These are phyloP conservation scores for Thielaviopsis cerberus DNA, from an alignment of 2,329 filamentous ascomycete genomes.

Conservation along the genomic window DNA sequence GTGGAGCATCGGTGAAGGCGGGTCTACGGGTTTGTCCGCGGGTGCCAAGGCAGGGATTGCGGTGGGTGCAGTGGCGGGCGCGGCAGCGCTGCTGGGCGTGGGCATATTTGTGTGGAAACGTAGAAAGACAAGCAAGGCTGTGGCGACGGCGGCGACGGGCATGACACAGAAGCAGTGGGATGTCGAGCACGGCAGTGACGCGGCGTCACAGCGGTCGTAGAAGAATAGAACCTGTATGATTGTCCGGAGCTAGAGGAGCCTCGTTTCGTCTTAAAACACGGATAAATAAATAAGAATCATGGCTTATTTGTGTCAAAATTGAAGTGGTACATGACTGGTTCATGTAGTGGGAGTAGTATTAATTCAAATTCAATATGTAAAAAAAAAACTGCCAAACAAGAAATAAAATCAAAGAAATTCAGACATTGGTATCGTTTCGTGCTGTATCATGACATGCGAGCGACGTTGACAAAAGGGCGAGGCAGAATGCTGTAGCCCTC, in stretches of 20 bases:
- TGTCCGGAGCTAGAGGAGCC: not conserved
- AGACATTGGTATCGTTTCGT: not conserved
- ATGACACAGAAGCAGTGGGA: constrained; percentile 9
- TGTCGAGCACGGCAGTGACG: constrained; percentile 2
- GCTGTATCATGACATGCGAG: not conserved
- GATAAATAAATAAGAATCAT: not conserved
- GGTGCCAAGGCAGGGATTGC: constrained; percentile 61
- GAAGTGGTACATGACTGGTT: not conserved
- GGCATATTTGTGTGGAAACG: constrained; percentile 34
- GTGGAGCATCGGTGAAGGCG: constrained; percentile 3
- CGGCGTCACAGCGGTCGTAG: constrained; percentile 6
- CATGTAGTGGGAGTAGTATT: not conserved
- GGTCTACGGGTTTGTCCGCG: constrained; percentile 32
- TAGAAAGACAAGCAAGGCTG: constrained; percentile 8
- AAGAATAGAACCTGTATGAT: not conserved
- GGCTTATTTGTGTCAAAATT: not conserved
- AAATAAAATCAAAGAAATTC: not conserved
- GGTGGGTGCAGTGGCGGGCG: constrained; percentile 47
- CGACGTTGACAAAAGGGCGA: not conserved
- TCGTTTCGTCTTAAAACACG: not conserved
- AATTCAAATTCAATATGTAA: not conserved
- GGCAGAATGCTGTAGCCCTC: not conserved
- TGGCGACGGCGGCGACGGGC: not conserved
- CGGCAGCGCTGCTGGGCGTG: constrained; percentile 39
- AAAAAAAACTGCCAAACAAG: not conserved